These are phyloP conservation scores for Athelia sp. DNA, from an alignment of 1,284 basidiomycete species.

Conservation along the genomic window DNA sequence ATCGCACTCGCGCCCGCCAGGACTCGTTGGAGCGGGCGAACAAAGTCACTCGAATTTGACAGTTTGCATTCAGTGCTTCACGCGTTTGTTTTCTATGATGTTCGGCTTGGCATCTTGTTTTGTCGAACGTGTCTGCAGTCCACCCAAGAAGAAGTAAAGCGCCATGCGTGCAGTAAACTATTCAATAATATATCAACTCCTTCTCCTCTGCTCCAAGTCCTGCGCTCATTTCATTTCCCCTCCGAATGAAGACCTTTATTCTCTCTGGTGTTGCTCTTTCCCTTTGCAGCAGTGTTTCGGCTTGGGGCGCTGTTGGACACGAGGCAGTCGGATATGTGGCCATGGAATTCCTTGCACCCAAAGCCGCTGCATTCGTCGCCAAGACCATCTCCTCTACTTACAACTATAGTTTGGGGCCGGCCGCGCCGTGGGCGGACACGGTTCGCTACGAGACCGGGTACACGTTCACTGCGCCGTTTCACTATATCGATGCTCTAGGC, in stretches of 20 bases:
- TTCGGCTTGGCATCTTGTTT: too few species aligned
- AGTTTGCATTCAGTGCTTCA: too few species aligned
- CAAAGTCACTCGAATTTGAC: too few species aligned
- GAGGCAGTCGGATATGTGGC: slow-evolving; percentile 37
- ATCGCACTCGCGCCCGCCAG: too few species aligned
- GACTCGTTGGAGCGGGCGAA: too few species aligned
- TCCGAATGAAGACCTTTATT: not conserved
- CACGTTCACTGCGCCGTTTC: slow-evolving; percentile 36
- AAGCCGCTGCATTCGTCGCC: slow-evolving; percentile 39
- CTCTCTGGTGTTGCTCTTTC: not conserved
- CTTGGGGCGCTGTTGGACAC: slow-evolving; percentile 40
- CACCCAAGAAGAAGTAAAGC: too few species aligned
- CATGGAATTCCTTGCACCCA: slow-evolving; percentile 41
- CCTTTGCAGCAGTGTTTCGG: slow-evolving; percentile 9
- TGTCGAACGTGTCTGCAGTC: too few species aligned
- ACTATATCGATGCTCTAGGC: slow-evolving; percentile 49
- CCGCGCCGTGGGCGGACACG: slow-evolving; percentile 45
- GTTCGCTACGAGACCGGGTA: slow-evolving; percentile 33
- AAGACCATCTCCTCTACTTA: slow-evolving; percentile 37
- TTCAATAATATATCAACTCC: too few species aligned
- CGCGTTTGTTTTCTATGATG: too few species aligned
- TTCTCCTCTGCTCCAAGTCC: too few species aligned
- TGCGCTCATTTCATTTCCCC: too few species aligned
- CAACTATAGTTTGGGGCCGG: slow-evolving; percentile 37
- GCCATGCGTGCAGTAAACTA: too few species aligned